Conservation (phyloP, 139 green algal species). For the Ettlia oleoabundans region DNA sequence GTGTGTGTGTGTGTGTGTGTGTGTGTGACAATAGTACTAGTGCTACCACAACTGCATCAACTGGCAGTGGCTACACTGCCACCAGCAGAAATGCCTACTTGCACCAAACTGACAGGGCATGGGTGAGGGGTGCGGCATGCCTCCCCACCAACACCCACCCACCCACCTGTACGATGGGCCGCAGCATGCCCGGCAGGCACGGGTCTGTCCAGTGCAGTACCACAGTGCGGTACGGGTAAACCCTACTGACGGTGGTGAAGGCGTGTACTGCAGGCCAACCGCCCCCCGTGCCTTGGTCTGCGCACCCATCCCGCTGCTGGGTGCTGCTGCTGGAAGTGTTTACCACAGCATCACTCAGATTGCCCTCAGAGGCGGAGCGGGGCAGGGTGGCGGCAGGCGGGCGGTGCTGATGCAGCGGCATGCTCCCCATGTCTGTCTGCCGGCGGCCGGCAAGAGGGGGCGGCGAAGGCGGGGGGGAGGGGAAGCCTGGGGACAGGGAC, state of each 20-base stretch:
- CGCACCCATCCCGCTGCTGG: background rate
- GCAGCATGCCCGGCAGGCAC: conserved; percentile 43
- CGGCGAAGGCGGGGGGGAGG: too few species aligned
- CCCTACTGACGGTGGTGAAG: conserved; percentile 25
- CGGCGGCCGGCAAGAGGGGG: too few species aligned
- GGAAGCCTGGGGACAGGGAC: too few species aligned
- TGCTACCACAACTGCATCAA: too few species aligned
- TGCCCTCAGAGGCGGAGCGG: background rate
- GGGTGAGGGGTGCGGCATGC: too few species aligned
- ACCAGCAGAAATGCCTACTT: too few species aligned
- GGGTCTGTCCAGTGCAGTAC: conserved; percentile 47
- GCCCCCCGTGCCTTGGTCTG: background rate
- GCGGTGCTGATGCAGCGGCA: too few species aligned
- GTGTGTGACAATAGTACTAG: too few species aligned
- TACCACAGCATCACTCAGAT: background rate
- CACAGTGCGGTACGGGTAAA: conserved; percentile 45
- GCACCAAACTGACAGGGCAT: too few species aligned
- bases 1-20: too few species aligned
- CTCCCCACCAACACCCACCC: background rate
- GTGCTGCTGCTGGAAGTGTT: background rate
- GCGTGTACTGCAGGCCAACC: conserved; percentile 17
- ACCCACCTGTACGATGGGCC: conserved; percentile 42
- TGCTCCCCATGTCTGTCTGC: too few species aligned
- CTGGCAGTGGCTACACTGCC: too few species aligned
- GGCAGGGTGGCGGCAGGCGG: background rate